phyloP scores from a whole-genome alignment of 208 protist genomes.

The Leishmania amazonensis region DNA sequence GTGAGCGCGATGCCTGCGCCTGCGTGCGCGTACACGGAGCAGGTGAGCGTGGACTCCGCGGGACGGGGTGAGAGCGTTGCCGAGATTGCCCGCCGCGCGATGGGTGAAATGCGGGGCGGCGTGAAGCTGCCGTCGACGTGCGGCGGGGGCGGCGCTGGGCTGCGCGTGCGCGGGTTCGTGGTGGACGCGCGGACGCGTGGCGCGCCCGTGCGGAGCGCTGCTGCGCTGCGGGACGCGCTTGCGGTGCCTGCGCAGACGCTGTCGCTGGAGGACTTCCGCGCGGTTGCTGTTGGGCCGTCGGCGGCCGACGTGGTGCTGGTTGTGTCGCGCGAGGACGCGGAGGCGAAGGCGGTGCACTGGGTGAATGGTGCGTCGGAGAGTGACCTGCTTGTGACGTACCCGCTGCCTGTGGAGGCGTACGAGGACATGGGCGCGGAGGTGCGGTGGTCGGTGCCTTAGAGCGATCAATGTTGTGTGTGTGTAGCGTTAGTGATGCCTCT shows the following conservation, averaged over 20 bases:
- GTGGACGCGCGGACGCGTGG: conserved; percentile 30
- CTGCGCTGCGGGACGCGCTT: conserved; percentile 19
- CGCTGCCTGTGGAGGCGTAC: conserved; percentile 41
- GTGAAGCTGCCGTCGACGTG: conserved; percentile 28
- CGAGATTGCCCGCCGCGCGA: neutral
- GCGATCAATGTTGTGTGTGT: neutral
- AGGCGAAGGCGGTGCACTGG: conserved; percentile 46
- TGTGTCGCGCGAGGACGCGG: conserved; percentile 37
- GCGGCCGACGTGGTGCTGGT: conserved; percentile 31
- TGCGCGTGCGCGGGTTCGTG: conserved; percentile 36
- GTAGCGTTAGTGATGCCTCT: too few species aligned
- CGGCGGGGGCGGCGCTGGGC: conserved; percentile 6
- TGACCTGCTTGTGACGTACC: conserved; percentile 55
- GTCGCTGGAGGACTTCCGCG: conserved; percentile 58
- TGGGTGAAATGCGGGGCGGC: neutral
- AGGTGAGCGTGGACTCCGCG: neutral
- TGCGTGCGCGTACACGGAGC: conserved; percentile 23
- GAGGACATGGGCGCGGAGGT: conserved; percentile 42
- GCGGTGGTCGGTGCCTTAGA: conserved; percentile 14
- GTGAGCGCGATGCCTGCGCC: conserved; percentile 31
- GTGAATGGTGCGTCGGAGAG: conserved; percentile 43
- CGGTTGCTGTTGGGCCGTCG: conserved; percentile 28
- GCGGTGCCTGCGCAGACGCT: conserved; percentile 49
- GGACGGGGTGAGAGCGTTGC: neutral
- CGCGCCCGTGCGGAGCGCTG: neutral